Conservation (phyloP, 2,329 filamentous ascomycete genomes). For the Alternaria gansuensis region DNA sequence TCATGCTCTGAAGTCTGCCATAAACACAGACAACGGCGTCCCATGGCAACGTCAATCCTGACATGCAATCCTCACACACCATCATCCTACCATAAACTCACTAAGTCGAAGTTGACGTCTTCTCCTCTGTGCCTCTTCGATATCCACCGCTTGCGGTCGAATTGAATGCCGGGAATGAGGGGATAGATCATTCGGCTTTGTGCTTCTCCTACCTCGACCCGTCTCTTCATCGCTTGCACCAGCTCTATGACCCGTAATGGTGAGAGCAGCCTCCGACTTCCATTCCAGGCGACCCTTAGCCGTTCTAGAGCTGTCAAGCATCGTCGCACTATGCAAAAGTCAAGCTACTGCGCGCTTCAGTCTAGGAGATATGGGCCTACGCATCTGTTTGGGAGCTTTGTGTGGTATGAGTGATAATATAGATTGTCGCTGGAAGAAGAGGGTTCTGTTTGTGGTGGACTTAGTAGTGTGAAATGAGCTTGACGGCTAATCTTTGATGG, state of each 20-base stretch:
- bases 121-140: slow-evolving; percentile 16
- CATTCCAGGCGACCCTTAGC: slow-evolving; percentile 20
- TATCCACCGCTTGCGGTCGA: slow-evolving; percentile 21
- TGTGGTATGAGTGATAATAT: slow-evolving; percentile 15
- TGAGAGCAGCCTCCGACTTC: slow-evolving; percentile 11
- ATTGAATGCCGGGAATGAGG: slow-evolving; percentile 14
- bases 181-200: slow-evolving; percentile 6
- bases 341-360: slow-evolving; percentile 15
- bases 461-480: slow-evolving; percentile 1
- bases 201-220: slow-evolving; percentile 7
- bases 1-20: background rate
- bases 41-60: slow-evolving; percentile 10
- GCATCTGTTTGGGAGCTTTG: slow-evolving; percentile 15
- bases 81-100: slow-evolving; percentile 6
- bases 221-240: slow-evolving; percentile 8
- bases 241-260: slow-evolving; percentile 4
- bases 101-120: slow-evolving; percentile 8
- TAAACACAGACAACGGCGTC: background rate
- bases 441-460: slow-evolving; percentile 14
- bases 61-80: slow-evolving; percentile 5
- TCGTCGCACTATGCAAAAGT: slow-evolving; percentile 13
- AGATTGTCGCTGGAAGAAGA: slow-evolving; percentile 6
- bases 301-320: slow-evolving; percentile 14
- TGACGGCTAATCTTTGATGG: background rate
- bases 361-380: slow-evolving; percentile 23